phyloP scores from a whole-genome alignment of 2,329 filamentous ascomycete genomes.

The Pseudogymnoascus sp. region DNA sequence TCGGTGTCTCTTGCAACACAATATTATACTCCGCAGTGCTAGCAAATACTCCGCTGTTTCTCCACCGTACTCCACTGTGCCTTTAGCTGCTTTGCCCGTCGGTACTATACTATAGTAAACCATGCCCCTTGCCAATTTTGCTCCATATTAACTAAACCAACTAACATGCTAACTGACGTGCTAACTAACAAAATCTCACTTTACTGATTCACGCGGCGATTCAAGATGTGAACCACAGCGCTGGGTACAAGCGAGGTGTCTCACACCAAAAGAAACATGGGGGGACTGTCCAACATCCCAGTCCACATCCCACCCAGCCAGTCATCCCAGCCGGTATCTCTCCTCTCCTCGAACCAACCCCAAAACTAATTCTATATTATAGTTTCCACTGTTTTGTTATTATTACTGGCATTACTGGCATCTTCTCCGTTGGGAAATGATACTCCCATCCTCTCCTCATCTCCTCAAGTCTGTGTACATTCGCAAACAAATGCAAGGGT shows the following conservation, averaged over 20 bases:
- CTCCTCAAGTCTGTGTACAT: background rate
- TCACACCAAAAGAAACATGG: background rate
- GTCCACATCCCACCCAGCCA: background rate
- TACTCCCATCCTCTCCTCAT: background rate
- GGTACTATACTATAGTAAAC: background rate
- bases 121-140: background rate
- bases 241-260: background rate
- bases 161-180: background rate
- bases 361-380: background rate
- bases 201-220: constrained; percentile 1
- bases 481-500: background rate
- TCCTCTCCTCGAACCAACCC: background rate
- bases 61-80: background rate
- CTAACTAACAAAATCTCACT: background rate
- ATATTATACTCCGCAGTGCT: background rate
- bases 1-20: background rate
- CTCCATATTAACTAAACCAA: background rate
- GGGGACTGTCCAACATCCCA: background rate
- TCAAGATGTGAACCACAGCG: background rate
- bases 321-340: too few species aligned
- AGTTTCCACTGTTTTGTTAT: background rate
- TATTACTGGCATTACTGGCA: background rate
- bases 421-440: background rate
- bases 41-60: background rate
- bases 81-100: background rate